Base-by-base conservation (phyloP, 495 filamentous ascomycete species). In the Pseudevernia furfuracea region DNA sequence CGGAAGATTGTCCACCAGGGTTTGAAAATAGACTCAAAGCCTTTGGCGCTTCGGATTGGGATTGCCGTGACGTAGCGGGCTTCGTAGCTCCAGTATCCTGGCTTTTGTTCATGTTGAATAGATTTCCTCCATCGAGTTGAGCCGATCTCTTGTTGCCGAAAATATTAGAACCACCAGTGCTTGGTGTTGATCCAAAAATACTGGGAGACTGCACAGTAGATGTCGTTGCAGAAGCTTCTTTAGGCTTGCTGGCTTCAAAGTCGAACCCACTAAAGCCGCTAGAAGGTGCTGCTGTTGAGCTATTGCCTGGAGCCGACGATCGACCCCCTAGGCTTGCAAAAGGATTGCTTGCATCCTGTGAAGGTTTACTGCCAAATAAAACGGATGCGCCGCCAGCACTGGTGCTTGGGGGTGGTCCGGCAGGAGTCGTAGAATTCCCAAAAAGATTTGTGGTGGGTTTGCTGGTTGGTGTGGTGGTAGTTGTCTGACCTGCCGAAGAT, bases 351-450 rank as follows among this genome's bases (percentile, higher is more conserved):
- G 32, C 58, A 44, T 49, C 49, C 46, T 57, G 38, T 62, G 62
- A 37, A 23, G 62, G 60, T 10, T 63, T 55, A 32, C 10, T 67
- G 30, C 60, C 59, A 56, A 67, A 67, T 21, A 67, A 23, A 2
- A 34, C 30, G 21, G 62, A 53, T 14, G 46, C 61, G 34, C 49
- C 34, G 32, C 68, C 61, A 23, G 69, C 46, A 32, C 43, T 46
- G 48, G 48, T 57, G 19, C 68, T 66, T 34, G 75, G 74, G 44
- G 75, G 75, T 14, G 72, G 73, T 34, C 74, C 75, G 61, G 75
- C 74, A 53, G 75, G 75, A 48, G 75, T 78, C 23, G 73, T 76
- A n/a, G 75, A 76, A 59, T 63, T 69, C 17, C 28, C 65, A 28
- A 67, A 70, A 14, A 65, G 43, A 34, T n/a, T 63, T 23, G 43